Evolutionary conservation across 2,329 filamentous ascomycete genomes (phyloP), one percentile per base, ranked within the genome.

Genomic region (Aspergillus tanneri): DNA sequence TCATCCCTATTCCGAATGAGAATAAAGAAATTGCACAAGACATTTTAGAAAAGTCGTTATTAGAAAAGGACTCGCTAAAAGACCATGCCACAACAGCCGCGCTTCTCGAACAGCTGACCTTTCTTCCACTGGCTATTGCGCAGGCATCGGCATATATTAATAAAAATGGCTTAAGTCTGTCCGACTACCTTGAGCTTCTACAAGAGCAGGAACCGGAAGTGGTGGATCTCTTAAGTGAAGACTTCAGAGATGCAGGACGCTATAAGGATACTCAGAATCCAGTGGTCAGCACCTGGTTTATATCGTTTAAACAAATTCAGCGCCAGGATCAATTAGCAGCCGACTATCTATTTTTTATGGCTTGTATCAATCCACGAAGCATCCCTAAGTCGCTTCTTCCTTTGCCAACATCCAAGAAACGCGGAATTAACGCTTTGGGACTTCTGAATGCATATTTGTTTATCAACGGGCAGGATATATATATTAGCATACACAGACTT

Each of bases 291-390:
- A 56, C 54, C 0, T 56, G 49, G 52, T 27, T 50, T 0, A 39
- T 52, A 10, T 54, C 49, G 5, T 54, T 56, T 12, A n/a, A 43
- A 2, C 43, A 50, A 16, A 47, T 56, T 10, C 58, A 52, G 27
- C 28, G 46, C 12, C 27, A 56, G 12, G 50, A 72, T 49, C 35
- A 46, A 14, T 42, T 69, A 14, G 71, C 70, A 6, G 58, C 57
- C 2, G 59, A 68, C n/a, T 66, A 66, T 40, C 55, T 72, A 18
- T 67, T 55, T 7, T 65, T 67, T n/a, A n/a, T n/a, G n/a, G n/a
- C n/a, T n/a, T n/a, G n/a, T n/a, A n/a, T n/a, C n/a, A 37, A 61
- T 36, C 50, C 58, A 14, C 58, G 56, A 22, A 55, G 62, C 32
- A 68, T 73, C 46, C 64, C 65, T 2, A 45, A 48, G 22, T 67